These are phyloP conservation scores for Pelargonium citronellum DNA, from an alignment of 441 rosid species.

Conservation along the genomic window DNA sequence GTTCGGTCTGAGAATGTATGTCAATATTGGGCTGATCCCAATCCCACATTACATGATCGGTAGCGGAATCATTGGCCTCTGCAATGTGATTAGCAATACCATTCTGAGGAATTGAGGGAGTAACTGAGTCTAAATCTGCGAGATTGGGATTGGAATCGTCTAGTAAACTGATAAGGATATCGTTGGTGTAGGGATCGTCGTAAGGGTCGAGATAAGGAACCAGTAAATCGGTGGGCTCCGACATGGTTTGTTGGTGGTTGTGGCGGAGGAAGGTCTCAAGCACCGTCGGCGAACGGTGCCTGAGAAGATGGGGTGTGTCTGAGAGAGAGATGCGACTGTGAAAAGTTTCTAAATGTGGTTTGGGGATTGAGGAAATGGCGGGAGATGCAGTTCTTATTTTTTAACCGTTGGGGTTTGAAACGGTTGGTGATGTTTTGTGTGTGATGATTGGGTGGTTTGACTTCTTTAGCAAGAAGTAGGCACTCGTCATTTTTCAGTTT, in stretches of 20 bases:
- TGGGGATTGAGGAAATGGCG: background rate
- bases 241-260: background rate
- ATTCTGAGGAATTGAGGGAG: background rate
- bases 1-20: slow-evolving; percentile 6
- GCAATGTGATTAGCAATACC: background rate
- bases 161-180: slow-evolving; percentile 23
- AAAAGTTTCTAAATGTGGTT: background rate
- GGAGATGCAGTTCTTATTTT: background rate
- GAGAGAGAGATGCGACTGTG: background rate
- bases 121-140: slow-evolving; percentile 17
- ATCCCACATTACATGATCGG: slow-evolving; percentile 21
- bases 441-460: no score
- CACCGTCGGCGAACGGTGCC: slow-evolving; percentile 1
- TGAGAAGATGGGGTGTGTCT: background rate
- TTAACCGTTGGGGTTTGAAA: background rate
- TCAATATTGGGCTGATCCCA: background rate
- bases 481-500: no score
- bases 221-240: background rate
- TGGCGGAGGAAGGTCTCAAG: background rate
- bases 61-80: slow-evolving; percentile 8
- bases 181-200: slow-evolving; percentile 23
- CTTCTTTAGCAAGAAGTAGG: no score
- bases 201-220: slow-evolving; percentile 33
- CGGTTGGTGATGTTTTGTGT: background rate
- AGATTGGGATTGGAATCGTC: slow-evolving; percentile 18